Percentiles rank a stretch among this genome's conserved stretches.
phyloP scores from a whole-genome alignment of 148 eudicot genomes.

The Vaccinium myrtillus region DNA sequence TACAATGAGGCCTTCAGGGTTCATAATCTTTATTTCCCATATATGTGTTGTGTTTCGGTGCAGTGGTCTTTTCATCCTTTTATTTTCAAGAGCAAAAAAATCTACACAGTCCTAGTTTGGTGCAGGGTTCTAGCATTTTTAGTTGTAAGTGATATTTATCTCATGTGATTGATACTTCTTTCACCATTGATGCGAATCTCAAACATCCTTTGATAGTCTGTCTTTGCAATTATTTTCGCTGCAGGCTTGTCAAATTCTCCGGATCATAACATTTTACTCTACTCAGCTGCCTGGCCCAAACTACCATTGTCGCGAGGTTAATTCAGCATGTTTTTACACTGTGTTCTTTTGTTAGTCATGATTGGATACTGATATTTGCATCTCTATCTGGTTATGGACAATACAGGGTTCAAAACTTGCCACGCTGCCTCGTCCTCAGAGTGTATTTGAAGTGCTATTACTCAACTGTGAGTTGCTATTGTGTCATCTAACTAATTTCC shows the following conservation, averaged over 20 bases:
- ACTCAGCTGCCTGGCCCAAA: conserved; percentile 97
- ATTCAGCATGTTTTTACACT: background rate
- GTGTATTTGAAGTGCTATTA: conserved; percentile 49
- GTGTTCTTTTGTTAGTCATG: background rate
- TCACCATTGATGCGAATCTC: background rate
- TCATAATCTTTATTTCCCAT: background rate
- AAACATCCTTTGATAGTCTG: conserved; percentile 10
- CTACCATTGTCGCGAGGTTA: conserved; percentile 96
- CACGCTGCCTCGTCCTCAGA: conserved; percentile 68
- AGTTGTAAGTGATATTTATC: conserved; percentile 50
- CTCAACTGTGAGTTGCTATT: conserved; percentile 53
- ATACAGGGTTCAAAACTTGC: conserved; percentile 85
- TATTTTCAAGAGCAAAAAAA: conserved; percentile 84
- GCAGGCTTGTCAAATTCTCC: conserved; percentile 85
- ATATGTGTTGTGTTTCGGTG: conserved; percentile 24
- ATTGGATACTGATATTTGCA: background rate
- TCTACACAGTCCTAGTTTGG: conserved; percentile 95
- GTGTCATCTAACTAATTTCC: background rate
- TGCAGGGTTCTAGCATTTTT: conserved; percentile 96
- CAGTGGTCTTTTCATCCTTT: conserved; percentile 99
- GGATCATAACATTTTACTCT: conserved; percentile 83
- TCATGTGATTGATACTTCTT: background rate
- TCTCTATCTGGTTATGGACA: background rate
- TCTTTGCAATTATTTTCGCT: conserved; percentile 8
- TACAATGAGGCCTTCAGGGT: background rate